Evolutionary conservation across 1,139 yeast genomes (phyloP), one percentile per base, ranked within the genome.

Genomic region (Zygoascus meyerae): DNA sequence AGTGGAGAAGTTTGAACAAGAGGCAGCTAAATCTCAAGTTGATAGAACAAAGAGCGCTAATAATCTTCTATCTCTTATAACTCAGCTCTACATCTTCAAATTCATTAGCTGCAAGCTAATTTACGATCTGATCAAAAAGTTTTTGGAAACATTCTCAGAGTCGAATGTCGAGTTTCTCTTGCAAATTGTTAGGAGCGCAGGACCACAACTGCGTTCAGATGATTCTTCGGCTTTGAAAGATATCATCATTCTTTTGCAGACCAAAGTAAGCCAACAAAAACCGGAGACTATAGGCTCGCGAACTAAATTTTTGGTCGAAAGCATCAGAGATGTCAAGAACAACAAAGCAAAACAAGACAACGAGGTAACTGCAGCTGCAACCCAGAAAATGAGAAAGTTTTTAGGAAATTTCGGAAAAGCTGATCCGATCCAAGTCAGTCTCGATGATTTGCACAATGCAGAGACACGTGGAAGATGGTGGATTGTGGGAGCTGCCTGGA

Each of bases 401-500:
- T 64, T 90, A 33, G 83, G 84, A 11, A 59, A 76, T 0, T 57
- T 64, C 7, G 59, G 61, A 33, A 71, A 73, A 42, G 66, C 70
- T 39, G 98, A 92, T 47, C 86, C 98, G 1, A 72, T 94, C 30
- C 89, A 86, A 56, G 97, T 92, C 1, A 72, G 87, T 2, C 70
- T 94, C 31, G 82, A 79, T 42, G 99, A 94, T 67, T 89, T 94
- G 49, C 79, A 78, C 44, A 79, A 78, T 52, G 75, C 86, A 28
- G 86, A 81, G 10, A 77, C 82, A 0, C 77, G 81, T 53, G 98
- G 98, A 48, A 92, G 90, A 65, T 94, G 99, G 99, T 94, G 98
- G 99, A 72, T 92, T 38, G 90, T 94, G 33, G 98, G 99, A 40
- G 86, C 97, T 2, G 96, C 98, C 0, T 92, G 97, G 97, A n/a